These are phyloP conservation scores for Exidia glandulosa DNA, from an alignment of 768 basidiomycete species.

Conservation along the genomic window DNA sequence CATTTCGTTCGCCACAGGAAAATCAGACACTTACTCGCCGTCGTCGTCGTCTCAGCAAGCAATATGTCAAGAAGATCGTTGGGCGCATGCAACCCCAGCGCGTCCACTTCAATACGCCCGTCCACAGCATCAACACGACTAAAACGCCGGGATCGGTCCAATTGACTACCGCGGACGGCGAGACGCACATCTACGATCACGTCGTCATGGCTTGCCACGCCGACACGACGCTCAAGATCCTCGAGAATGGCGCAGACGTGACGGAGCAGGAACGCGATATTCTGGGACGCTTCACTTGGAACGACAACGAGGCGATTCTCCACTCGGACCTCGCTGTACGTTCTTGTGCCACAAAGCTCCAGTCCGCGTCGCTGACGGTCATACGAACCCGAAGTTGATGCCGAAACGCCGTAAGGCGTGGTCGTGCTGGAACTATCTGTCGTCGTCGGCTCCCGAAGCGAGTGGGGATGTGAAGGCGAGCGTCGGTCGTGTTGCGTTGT, in stretches of 20 bases:
- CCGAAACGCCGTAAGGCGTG: conserved; percentile 19
- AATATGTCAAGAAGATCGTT: conserved; percentile 23
- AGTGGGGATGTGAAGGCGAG: no score
- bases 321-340: conserved; percentile 23
- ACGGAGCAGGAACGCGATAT: conserved; percentile 18
- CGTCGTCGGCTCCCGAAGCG: conserved; percentile 16
- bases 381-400: conserved; percentile 17
- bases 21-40: no score
- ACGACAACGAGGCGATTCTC: conserved; percentile 21
- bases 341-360: not conserved
- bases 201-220: conserved; percentile 26
- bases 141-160: conserved; percentile 9
- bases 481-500: no score
- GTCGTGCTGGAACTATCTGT: conserved; percentile 26
- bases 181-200: conserved; percentile 21
- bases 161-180: conserved; percentile 15
- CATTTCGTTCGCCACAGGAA: no score
- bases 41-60: no score
- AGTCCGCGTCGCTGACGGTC: no score
- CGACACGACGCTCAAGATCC: conserved; percentile 19
- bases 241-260: conserved; percentile 16
- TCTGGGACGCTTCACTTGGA: conserved; percentile 21
- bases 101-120: conserved; percentile 20
- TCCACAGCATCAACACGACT: conserved; percentile 11
- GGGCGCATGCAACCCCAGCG: conserved; percentile 15